Evolutionary conservation across 768 basidiomycete genomes (phyloP).

Genomic region (Lactarius vividus): DNA sequence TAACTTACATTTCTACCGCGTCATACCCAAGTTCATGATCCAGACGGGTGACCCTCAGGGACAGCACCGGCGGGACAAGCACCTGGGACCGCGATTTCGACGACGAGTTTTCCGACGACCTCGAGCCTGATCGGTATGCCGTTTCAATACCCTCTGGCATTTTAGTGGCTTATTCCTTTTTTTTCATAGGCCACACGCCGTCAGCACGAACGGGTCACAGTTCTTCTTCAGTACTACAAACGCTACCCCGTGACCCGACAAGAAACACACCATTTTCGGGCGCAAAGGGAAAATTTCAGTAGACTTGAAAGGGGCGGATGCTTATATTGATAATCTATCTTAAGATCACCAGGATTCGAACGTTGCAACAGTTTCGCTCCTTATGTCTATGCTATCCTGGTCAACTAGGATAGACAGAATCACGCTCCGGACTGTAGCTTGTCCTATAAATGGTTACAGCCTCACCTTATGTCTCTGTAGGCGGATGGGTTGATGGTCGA

Average conservation of each 20-base stretch:
- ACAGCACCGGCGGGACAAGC: conserved; percentile 87
- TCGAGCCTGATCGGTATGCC: conserved; percentile 81
- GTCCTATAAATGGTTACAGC: conserved; percentile 7
- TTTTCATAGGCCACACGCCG: conserved; percentile 72
- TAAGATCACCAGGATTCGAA: too few species aligned
- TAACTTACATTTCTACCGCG: too few species aligned
- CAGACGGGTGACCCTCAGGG: conserved; percentile 96
- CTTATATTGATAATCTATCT: too few species aligned
- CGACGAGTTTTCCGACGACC: conserved; percentile 87
- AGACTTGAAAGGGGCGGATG: too few species aligned
- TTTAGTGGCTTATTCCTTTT: neutral
- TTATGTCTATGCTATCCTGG: too few species aligned
- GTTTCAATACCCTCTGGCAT: neutral
- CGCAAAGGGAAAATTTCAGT: conserved; percentile 40
- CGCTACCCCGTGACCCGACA: conserved; percentile 90
- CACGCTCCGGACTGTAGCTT: conserved; percentile 6
- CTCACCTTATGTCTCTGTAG: neutral
- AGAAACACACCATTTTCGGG: conserved; percentile 91
- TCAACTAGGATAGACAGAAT: too few species aligned
- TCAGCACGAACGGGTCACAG: conserved; percentile 94
- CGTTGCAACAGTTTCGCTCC: too few species aligned
- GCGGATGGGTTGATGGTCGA: neutral
- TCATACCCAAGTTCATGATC: conserved; percentile 98
- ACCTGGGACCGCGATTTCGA: conserved; percentile 92
- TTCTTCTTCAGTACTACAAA: conserved; percentile 99